A percentile compares a stretch with the other conserved stretches of the same genome.
Conservation (phyloP, 176 grass and related monocot genomes). For the Dendrocalamus sinicus region DNA sequence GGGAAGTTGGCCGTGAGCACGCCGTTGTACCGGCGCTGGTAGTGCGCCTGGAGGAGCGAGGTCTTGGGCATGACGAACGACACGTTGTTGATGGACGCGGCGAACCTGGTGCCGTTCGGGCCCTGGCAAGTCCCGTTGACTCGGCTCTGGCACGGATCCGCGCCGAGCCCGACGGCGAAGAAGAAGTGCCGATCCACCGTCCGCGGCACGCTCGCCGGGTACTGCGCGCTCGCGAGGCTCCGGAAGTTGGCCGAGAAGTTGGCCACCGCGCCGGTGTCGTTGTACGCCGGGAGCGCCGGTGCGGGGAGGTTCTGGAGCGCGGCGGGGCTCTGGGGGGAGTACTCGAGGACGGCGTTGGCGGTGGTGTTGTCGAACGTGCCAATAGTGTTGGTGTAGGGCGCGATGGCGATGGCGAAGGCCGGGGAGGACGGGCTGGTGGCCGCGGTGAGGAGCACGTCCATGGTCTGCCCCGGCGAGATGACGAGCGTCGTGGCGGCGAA, state of each 20-base stretch:
- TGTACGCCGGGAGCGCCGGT: conserved; percentile 58
- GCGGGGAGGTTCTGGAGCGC: conserved; percentile 4
- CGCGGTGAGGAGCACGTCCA: conserved; percentile 67
- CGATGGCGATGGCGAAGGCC: conserved; percentile 59
- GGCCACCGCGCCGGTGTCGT: conserved; percentile 64
- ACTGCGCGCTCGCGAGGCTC: conserved; percentile 65
- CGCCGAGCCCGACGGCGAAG: conserved; percentile 71
- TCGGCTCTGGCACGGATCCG: conserved; percentile 52
- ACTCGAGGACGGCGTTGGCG: conserved; percentile 67
- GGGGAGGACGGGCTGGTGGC: neutral
- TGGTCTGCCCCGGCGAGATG: conserved; percentile 75
- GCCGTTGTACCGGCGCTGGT: conserved; percentile 56
- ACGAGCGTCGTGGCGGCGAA: conserved; percentile 55
- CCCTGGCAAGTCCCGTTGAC: conserved; percentile 74
- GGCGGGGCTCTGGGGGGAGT: conserved; percentile 30
- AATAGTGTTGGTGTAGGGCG: conserved; percentile 55
- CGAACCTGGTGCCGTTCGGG: conserved; percentile 70
- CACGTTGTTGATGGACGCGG: conserved; percentile 74
- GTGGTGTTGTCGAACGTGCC: conserved; percentile 94
- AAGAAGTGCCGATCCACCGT: conserved; percentile 59
- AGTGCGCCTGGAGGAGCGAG: conserved; percentile 80
- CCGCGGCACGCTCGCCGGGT: conserved; percentile 65
- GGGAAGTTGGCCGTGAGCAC: conserved; percentile 75
- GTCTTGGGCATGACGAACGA: conserved; percentile 64
- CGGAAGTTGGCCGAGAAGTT: conserved; percentile 71